Evolutionary conservation across 345 rosid genomes (phyloP).

Genomic region (Ceriops tagal): DNA sequence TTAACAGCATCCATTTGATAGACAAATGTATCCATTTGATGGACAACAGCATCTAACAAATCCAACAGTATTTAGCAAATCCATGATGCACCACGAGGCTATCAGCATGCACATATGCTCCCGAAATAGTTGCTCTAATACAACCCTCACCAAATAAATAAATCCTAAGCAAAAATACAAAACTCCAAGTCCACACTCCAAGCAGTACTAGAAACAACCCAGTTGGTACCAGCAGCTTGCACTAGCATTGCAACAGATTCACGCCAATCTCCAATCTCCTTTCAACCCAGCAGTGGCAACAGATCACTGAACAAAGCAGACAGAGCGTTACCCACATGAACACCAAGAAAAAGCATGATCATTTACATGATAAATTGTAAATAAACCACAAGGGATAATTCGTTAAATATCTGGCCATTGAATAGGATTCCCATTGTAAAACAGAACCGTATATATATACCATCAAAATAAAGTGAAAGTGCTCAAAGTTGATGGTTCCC

Average conservation of each 20-base stretch:
- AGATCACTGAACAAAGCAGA: neutral
- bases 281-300: neutral
- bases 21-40: neutral
- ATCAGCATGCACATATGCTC: neutral
- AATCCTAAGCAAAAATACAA: neutral
- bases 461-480: too few species aligned
- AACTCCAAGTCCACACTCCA: neutral
- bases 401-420: too few species aligned
- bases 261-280: neutral
- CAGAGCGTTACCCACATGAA: neutral
- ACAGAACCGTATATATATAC: too few species aligned
- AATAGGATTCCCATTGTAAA: too few species aligned
- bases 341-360: neutral
- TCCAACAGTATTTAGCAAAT: constrained; percentile 1
- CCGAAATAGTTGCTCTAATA: neutral
- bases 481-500: too few species aligned
- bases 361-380: too few species aligned
- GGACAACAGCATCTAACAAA: neutral
- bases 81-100: neutral
- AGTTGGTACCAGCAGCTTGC: neutral
- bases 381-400: too few species aligned
- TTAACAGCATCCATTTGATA: too few species aligned
- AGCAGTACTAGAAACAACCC: neutral
- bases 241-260: neutral
- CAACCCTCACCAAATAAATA: neutral